Conservation (phyloP, 306 rosid species). For the Cyamopsis tetragonoloba region DNA sequence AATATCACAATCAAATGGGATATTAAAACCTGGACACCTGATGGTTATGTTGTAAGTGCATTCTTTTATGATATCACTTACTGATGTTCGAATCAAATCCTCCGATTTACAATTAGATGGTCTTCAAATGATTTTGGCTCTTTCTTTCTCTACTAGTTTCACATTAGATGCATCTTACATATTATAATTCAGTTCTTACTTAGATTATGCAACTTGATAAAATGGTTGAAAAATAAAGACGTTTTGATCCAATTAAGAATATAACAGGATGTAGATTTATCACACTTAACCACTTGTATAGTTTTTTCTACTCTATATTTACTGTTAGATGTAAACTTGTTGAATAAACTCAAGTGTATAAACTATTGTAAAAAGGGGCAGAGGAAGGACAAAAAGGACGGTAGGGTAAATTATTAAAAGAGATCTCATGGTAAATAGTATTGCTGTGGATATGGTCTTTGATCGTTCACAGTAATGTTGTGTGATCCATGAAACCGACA, state of each 20-base stretch:
- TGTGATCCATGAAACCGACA: too few relatives aligned
- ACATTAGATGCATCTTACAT: background rate
- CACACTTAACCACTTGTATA: background rate
- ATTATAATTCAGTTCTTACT: background rate
- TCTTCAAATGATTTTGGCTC: background rate
- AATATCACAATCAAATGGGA: conserved; percentile 82
- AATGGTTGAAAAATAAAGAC: background rate
- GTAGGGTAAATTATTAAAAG: too few relatives aligned
- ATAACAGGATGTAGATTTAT: background rate
- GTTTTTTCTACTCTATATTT: background rate
- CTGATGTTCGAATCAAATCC: background rate
- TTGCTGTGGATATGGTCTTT: too few relatives aligned
- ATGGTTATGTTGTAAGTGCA: conserved; percentile 73
- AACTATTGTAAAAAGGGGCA: too few relatives aligned
- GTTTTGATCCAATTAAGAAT: background rate
- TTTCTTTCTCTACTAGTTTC: background rate
- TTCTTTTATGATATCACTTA: background rate
- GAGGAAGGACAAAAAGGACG: too few relatives aligned
- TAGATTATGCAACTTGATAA: background rate
- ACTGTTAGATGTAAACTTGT: background rate
- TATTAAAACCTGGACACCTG: conserved; percentile 62
- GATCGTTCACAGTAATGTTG: too few relatives aligned
- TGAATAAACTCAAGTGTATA: background rate
- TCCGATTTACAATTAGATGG: background rate
- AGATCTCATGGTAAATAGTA: too few relatives aligned